Conservation (phyloP, 2,329 filamentous ascomycete genomes). For the Colletotrichum noveboracense region DNA sequence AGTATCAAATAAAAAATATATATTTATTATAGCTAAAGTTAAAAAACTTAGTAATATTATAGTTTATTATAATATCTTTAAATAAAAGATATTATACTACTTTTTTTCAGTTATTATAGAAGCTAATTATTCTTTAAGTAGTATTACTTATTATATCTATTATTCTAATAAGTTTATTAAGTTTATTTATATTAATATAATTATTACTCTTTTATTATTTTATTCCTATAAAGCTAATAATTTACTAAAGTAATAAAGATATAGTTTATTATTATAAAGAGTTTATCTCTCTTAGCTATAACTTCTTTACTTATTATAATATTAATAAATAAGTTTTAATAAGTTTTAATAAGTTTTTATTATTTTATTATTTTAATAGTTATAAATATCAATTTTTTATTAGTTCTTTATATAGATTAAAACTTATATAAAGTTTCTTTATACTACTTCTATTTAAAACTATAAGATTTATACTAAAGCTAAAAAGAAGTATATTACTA, state of each 20-base stretch:
- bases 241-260: background rate
- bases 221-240: background rate
- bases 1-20: background rate
- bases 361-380: no score
- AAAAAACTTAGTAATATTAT: no score
- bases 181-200: background rate
- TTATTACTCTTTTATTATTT: background rate
- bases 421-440: no score
- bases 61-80: background rate
- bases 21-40: no score
- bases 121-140: background rate
- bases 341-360: no score
- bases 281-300: background rate
- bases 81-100: no score
- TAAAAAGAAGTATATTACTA: no score
- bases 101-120: background rate
- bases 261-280: background rate
- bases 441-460: no score
- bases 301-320: background rate
- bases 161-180: background rate
- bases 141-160: background rate
- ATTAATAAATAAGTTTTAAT: no score
- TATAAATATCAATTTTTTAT: no score
- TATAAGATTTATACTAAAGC: no score
- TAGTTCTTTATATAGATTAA: no score